Percentiles rank a stretch among this genome's conserved stretches.
Evolutionary conservation across 257 asterid species (phyloP).

Genomic region (Nyctanthes arbortristis): DNA sequence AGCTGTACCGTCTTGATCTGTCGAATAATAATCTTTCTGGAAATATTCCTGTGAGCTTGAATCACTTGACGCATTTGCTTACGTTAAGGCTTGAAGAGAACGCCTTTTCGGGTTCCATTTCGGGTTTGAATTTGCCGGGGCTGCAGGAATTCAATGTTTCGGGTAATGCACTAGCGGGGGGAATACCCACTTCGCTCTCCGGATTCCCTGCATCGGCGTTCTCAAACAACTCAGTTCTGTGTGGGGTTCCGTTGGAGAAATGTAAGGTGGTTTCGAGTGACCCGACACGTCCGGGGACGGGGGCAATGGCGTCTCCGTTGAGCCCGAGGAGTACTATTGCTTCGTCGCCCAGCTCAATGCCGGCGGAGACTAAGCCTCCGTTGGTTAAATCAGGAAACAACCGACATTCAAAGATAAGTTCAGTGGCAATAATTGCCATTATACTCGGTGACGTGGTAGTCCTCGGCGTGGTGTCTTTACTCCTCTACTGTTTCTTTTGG

Average conservation of each 20-base stretch:
- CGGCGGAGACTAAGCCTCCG: constrained; percentile 39
- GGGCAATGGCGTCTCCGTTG: constrained; percentile 57
- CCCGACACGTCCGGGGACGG: constrained; percentile 61
- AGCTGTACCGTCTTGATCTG: constrained; percentile 77
- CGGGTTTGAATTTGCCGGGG: constrained; percentile 39
- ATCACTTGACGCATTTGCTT: constrained; percentile 49
- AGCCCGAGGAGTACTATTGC: constrained; percentile 46
- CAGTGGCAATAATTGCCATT: constrained; percentile 56
- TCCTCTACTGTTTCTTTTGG: constrained; percentile 74
- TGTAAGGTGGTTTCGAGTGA: constrained; percentile 39
- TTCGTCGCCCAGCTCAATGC: constrained; percentile 61
- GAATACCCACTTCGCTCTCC: constrained; percentile 60
- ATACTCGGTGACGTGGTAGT: constrained; percentile 66
- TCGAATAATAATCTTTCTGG: constrained; percentile 71
- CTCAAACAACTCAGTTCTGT: constrained; percentile 38
- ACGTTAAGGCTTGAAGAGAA: constrained; percentile 70
- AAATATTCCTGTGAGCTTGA: constrained; percentile 39
- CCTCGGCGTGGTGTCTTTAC: constrained; percentile 46
- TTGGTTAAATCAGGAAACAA: constrained; percentile 21
- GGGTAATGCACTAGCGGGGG: constrained; percentile 47
- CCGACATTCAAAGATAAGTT: constrained; percentile 48
- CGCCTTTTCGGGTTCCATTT: constrained; percentile 53
- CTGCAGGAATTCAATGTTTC: constrained; percentile 83
- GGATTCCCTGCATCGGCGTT: constrained; percentile 58
- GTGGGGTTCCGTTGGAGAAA: constrained; percentile 67